Evolutionary conservation across 2,329 filamentous ascomycete species (phyloP).

Genomic region (Alternaria novae-zelandiae): DNA sequence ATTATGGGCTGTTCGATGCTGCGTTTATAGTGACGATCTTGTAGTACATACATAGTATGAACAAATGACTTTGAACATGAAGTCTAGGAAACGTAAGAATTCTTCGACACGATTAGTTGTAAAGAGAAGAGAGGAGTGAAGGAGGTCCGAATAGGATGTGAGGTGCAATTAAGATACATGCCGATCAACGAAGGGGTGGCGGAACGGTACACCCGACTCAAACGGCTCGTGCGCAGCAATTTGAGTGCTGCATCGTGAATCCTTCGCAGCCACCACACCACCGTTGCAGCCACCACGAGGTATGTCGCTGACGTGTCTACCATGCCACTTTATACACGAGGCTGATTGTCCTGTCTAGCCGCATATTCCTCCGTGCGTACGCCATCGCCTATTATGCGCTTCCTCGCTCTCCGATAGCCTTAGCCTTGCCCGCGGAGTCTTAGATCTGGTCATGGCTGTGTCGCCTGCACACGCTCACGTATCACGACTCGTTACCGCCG

Average conservation of each 20-base stretch:
- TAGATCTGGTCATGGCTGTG: conserved; percentile 2
- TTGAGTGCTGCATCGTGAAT: conserved; percentile 26
- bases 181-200: conserved; percentile 22
- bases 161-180: conserved; percentile 29
- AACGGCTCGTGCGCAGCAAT: conserved; percentile 22
- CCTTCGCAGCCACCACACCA: conserved; percentile 29
- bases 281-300: conserved; percentile 10
- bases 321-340: not conserved
- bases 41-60: not conserved
- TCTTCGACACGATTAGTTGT: not conserved
- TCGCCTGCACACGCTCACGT: conserved; percentile 2
- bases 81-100: not conserved
- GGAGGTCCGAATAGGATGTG: conserved; percentile 13
- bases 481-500: not conserved
- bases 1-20: not conserved
- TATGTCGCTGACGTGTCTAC: conserved; percentile 8
- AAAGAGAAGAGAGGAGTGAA: not conserved
- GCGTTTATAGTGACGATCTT: not conserved
- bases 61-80: not conserved
- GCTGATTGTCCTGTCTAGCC: conserved; percentile 3
- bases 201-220: conserved; percentile 10
- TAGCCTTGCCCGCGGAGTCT: conserved; percentile 2
- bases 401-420: conserved; percentile 10
- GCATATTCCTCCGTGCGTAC: not conserved
- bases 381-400: conserved; percentile 8